Evolutionary conservation across 208 protist genomes (phyloP).

Genomic region (Trypanosoma rangeli): DNA sequence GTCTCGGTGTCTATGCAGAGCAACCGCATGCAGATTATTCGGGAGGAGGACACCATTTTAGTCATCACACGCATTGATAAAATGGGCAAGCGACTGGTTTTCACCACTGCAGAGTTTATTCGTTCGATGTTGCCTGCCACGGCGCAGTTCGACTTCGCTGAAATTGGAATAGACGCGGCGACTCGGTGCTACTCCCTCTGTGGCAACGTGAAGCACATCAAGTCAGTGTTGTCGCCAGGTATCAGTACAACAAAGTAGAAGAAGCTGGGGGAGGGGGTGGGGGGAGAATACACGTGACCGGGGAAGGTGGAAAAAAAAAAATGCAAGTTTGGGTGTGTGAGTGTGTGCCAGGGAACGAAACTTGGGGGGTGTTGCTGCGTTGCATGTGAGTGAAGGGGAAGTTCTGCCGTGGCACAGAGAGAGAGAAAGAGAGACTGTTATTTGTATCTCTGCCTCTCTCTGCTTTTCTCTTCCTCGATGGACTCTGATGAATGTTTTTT

Average conservation of each 20-base stretch:
- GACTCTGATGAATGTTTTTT: not conserved
- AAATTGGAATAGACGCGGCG: constrained; percentile 26
- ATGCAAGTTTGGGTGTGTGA: not conserved
- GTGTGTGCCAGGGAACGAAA: not conserved
- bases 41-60: constrained; percentile 30
- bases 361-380: no score
- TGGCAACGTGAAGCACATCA: constrained; percentile 54
- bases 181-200: constrained; percentile 28
- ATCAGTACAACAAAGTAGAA: not conserved
- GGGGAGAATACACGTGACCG: no score
- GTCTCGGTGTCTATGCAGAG: constrained; percentile 49
- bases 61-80: constrained; percentile 43
- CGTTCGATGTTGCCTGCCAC: constrained; percentile 19
- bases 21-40: constrained; percentile 29
- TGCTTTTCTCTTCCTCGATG: not conserved
- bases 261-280: not conserved
- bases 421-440: not conserved
- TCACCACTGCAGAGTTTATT: constrained; percentile 43
- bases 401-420: not conserved
- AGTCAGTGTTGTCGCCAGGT: constrained; percentile 34
- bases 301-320: not conserved
- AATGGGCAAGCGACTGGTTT: constrained; percentile 49
- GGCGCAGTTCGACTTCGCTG: constrained; percentile 6
- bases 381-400: not conserved
- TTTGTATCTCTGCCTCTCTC: not conserved